Evolutionary conservation across 305 asterid genomes (phyloP), one percentile per base, ranked within the genome.

Genomic region (Coffea humblotiana): DNA sequence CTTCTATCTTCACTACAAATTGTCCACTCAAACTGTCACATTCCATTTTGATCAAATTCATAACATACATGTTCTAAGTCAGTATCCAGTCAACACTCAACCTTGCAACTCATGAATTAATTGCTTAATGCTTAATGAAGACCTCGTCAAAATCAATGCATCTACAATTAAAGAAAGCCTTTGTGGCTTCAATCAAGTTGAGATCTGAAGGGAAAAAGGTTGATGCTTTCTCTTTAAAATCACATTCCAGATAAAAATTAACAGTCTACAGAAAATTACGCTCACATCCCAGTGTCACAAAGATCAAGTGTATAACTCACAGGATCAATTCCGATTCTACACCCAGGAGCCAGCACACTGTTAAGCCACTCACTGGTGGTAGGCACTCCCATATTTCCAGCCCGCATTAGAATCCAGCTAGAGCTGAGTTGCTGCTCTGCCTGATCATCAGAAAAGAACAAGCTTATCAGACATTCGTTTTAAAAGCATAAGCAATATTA

Each of bases 301-400:
- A 67, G 49, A 65, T 81, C 79, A 80, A 69, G 81, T 86, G 79
- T 66, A 74, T 81, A 86, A 94, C 98, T 91, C 88, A 96, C 98
- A 83, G 98, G 99, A 86, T 96, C 98, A 76, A 96, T 91, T 68
- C 99, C 99, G 66, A 96, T 88, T 88, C 97, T 90, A 88, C 93
- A 89, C 83, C 98, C 98, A 82, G 98, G 98, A 76, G 89, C 85
- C 82, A 96, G 83, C 80, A 88, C 92, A 82, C 86, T 85, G 74
- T 92, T 94, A 80, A 96, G 96, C 99, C 99, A 94, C 88, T 94
- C 98, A 82, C 90, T 90, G 37, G 94, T 80, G 18, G 93, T 82
- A 56, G 98, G 97, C 80, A 93, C 97, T 83, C 98, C 99, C 85
- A 85, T 79, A 83, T 92, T 92, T 81, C 99, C 98, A 43, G 97